Evolutionary conservation across 2,329 filamentous ascomycete genomes (phyloP).

Genomic region (Penicillium concentricum): DNA sequence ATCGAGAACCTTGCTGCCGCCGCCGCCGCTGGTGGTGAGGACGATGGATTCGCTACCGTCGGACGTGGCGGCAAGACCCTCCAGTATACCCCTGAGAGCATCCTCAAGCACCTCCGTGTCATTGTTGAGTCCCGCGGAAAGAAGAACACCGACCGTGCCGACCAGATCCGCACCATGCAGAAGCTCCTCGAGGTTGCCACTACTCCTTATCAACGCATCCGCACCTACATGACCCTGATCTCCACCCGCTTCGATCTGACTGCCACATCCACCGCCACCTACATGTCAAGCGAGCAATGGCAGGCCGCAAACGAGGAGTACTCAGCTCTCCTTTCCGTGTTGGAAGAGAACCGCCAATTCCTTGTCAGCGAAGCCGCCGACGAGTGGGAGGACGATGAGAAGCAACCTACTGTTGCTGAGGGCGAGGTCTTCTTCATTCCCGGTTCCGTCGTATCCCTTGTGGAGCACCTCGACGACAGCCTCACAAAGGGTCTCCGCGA

Average conservation of each 20-base stretch:
- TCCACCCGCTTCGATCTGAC: constrained; percentile 93
- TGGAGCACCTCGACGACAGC: constrained; percentile 95
- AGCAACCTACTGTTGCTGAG: constrained; percentile 70
- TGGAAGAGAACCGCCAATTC: constrained; percentile 76
- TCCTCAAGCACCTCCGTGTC: constrained; percentile 90
- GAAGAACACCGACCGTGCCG: constrained; percentile 94
- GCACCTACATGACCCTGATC: constrained; percentile 85
- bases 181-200: constrained; percentile 85
- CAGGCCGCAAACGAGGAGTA: constrained; percentile 90
- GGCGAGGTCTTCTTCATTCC: constrained; percentile 86
- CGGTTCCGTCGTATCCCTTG: constrained; percentile 89
- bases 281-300: constrained; percentile 97
- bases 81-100: constrained; percentile 93
- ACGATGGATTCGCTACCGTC: constrained; percentile 86
- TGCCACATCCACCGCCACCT: constrained; percentile 66
- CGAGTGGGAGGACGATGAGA: constrained; percentile 99
- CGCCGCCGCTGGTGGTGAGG: constrained; percentile 59
- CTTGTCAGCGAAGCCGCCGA: constrained; percentile 89
- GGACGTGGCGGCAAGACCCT: constrained; percentile 85
- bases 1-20: constrained; percentile 40
- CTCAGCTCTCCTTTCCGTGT: constrained; percentile 69
- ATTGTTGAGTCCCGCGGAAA: constrained; percentile 96
- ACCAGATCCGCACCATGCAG: constrained; percentile 98
- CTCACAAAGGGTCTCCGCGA: constrained; percentile 94
- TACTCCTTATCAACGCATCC: constrained; percentile 90